Conservation (phyloP, 2,329 filamentous ascomycete genomes). For the Paraphaeosphaeria minitans region DNA sequence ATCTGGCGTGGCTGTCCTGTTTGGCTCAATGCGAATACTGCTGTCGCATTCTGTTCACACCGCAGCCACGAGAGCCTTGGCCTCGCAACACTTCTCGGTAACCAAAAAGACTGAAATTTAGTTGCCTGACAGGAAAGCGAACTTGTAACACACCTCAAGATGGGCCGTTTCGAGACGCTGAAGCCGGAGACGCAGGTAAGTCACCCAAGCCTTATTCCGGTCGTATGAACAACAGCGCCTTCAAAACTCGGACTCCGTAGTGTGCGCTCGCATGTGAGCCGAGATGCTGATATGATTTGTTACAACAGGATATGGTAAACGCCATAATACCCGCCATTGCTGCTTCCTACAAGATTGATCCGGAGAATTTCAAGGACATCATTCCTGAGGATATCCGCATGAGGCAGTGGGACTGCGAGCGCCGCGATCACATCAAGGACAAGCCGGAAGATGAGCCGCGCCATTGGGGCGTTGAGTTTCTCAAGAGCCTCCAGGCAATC, state of each 20-base stretch:
- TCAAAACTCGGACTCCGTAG: background rate
- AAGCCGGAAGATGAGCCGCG: slow-evolving; percentile 42
- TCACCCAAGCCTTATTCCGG: background rate
- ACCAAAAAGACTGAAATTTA: background rate
- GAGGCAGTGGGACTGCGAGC: slow-evolving; percentile 44
- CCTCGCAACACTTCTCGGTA: background rate
- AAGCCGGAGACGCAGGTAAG: slow-evolving; percentile 35
- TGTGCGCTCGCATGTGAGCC: background rate
- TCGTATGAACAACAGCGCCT: background rate
- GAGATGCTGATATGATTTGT: background rate
- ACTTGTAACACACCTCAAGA: slow-evolving; percentile 14
- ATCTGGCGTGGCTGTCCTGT: background rate
- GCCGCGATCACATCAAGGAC: slow-evolving; percentile 41
- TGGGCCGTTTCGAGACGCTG: slow-evolving; percentile 41
- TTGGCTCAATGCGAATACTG: background rate
- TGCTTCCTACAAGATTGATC: slow-evolving; percentile 26
- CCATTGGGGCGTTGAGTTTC: slow-evolving; percentile 46
- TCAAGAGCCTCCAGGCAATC: slow-evolving; percentile 41
- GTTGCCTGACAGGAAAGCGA: background rate
- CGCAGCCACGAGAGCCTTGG: background rate
- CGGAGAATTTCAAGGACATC: slow-evolving; percentile 26
- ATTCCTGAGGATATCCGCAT: slow-evolving; percentile 45
- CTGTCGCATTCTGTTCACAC: background rate
- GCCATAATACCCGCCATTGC: slow-evolving; percentile 39
- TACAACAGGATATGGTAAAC: slow-evolving; percentile 23